phyloP scores from a whole-genome alignment of 257 asterid species.

The Lavandula angustifolia region DNA sequence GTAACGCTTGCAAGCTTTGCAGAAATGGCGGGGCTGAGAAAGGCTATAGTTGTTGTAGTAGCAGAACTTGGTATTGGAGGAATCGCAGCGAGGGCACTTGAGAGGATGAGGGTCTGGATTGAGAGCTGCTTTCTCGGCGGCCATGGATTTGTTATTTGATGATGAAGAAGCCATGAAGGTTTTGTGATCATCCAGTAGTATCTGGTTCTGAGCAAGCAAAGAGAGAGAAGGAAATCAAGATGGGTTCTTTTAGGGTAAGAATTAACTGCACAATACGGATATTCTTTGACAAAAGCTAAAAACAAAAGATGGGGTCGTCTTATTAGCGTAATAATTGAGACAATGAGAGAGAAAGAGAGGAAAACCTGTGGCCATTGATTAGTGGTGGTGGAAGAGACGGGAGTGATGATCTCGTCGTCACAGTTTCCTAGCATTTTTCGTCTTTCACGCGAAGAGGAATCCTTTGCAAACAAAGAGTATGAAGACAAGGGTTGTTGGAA shows the following conservation, averaged over 20 bases:
- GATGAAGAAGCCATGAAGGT: slow-evolving; percentile 46
- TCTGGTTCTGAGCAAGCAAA: slow-evolving; percentile 44
- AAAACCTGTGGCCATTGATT: slow-evolving; percentile 70
- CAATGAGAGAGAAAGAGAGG: slow-evolving; percentile 40
- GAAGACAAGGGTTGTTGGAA: slow-evolving; percentile 68
- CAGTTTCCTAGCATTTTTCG: slow-evolving; percentile 47
- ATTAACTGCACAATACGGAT: slow-evolving; percentile 46
- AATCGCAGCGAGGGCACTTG: slow-evolving; percentile 65
- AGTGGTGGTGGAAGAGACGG: slow-evolving; percentile 51
- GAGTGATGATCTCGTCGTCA: slow-evolving; percentile 55
- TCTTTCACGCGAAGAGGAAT: slow-evolving; percentile 40
- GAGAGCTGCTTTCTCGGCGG: slow-evolving; percentile 31
- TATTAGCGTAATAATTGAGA: slow-evolving; percentile 51
- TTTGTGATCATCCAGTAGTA: slow-evolving; percentile 41
- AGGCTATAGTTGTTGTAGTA: slow-evolving; percentile 66
- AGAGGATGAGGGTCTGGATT: slow-evolving; percentile 38
- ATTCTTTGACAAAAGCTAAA: slow-evolving; percentile 84
- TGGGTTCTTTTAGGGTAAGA: slow-evolving; percentile 45
- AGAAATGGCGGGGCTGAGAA: slow-evolving; percentile 67
- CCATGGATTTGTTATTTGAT: slow-evolving; percentile 36
- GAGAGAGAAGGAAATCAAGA: slow-evolving; percentile 20
- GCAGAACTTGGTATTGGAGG: slow-evolving; percentile 60
- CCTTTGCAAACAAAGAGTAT: slow-evolving; percentile 47
- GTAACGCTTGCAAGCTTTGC: slow-evolving; percentile 64
- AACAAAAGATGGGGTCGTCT: slow-evolving; percentile 68